Conservation (phyloP, 2,329 filamentous ascomycete species). For the Aspergillus carbonarius region DNA sequence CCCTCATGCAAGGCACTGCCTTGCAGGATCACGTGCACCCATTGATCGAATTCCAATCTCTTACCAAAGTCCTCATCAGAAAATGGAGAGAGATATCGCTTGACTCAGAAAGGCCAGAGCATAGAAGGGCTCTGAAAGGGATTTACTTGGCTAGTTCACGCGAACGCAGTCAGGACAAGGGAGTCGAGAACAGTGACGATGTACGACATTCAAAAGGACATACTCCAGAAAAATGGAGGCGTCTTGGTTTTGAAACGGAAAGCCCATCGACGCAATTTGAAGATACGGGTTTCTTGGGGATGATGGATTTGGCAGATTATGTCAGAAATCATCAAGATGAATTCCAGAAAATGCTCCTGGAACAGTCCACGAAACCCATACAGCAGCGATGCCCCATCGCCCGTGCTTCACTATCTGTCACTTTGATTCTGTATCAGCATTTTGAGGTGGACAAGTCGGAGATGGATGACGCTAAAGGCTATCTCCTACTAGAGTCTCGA, state of each 20-base stretch:
- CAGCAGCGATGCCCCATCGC: constrained; percentile 82
- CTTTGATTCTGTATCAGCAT: constrained; percentile 86
- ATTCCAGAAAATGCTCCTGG: constrained; percentile 87
- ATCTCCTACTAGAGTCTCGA: constrained; percentile 70
- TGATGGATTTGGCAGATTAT: constrained; percentile 97
- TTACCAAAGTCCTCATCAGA: constrained; percentile 82
- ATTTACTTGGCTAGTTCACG: constrained; percentile 74
- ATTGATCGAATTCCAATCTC: constrained; percentile 84
- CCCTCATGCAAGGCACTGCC: constrained; percentile 90
- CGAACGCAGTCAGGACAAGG: constrained; percentile 33
- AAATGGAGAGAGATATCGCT: constrained; percentile 87
- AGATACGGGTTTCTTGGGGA: constrained; percentile 80
- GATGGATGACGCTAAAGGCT: constrained; percentile 72
- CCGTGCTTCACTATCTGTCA: constrained; percentile 80
- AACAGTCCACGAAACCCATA: constrained; percentile 73
- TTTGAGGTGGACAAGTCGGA: constrained; percentile 90
- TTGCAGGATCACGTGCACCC: constrained; percentile 88
- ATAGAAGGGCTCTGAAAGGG: constrained; percentile 80
- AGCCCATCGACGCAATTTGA: constrained; percentile 84
- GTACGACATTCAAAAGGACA: constrained; percentile 67
- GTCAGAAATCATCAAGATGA: constrained; percentile 87
- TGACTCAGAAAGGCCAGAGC: constrained; percentile 82
- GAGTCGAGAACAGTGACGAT: constrained; percentile 37
- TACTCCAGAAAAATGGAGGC: constrained; percentile 88
- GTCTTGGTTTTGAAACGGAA: constrained; percentile 88